Percentiles rank a stretch among this genome's conserved stretches.
These are phyloP conservation scores for Amanita pallidorosea DNA, from an alignment of 768 basidiomycete species.

Conservation along the genomic window DNA sequence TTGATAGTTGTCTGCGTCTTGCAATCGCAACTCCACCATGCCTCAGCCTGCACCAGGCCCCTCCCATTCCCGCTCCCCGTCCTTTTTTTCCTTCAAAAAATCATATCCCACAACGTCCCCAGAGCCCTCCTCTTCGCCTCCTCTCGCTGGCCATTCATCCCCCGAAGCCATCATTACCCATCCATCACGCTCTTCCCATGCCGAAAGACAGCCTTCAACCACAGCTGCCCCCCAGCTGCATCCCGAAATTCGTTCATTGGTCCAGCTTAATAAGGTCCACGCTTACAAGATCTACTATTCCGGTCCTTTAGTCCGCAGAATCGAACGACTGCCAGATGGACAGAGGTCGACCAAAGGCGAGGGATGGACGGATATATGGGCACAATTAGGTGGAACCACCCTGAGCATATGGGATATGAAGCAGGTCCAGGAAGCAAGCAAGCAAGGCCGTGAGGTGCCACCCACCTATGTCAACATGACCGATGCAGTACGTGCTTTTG, in stretches of 20 bases:
- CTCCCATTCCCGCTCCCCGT: conserved; percentile 43
- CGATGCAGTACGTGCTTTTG: conserved; percentile 58
- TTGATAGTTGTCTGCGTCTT: background rate
- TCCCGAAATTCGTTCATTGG: conserved; percentile 74
- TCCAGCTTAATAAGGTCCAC: conserved; percentile 64
- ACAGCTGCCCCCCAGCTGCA: conserved; percentile 38
- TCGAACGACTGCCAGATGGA: conserved; percentile 74
- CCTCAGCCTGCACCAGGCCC: conserved; percentile 5
- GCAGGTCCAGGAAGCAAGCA: conserved; percentile 75
- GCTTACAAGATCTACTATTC: conserved; percentile 84
- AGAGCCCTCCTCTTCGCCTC: conserved; percentile 4
- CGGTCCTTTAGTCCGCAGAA: conserved; percentile 65
- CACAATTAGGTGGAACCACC: conserved; percentile 81
- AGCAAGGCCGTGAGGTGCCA: conserved; percentile 71
- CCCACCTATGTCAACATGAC: conserved; percentile 82
- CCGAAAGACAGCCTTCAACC: conserved; percentile 2
- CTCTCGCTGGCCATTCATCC: conserved; percentile 4
- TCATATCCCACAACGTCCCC: conserved; percentile 22
- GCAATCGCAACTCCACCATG: conserved; percentile 15
- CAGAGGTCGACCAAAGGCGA: conserved; percentile 61
- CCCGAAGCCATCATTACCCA: conserved; percentile 1
- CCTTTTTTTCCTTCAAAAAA: conserved; percentile 52
- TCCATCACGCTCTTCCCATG: conserved; percentile 1
- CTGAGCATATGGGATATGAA: conserved; percentile 90
- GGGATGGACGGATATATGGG: conserved; percentile 81